Evolutionary conservation across 306 rosid genomes (phyloP).

Genomic region (Luffa aegyptiaca): DNA sequence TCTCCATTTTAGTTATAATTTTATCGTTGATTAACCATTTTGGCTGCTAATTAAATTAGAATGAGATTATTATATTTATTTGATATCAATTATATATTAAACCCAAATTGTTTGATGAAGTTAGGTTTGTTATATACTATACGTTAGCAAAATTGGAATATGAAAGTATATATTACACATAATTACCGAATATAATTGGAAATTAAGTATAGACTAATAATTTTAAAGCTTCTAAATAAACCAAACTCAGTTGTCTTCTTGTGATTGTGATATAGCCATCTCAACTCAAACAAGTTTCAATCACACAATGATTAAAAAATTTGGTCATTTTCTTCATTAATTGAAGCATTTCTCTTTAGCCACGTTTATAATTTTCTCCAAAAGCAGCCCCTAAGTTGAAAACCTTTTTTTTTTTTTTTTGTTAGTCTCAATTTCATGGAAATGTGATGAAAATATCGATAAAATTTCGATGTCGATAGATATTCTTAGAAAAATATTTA

Average conservation of each 20-base stretch:
- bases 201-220: background rate
- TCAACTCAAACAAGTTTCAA: background rate
- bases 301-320: background rate
- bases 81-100: background rate
- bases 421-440: no score
- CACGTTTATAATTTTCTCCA: background rate
- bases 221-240: background rate
- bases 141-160: background rate
- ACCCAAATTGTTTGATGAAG: background rate
- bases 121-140: background rate
- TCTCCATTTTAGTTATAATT: background rate
- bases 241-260: background rate
- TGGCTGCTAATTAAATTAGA: background rate
- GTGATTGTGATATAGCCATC: background rate
- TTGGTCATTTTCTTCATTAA: background rate
- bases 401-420: background rate
- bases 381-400: background rate
- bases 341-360: background rate
- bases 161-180: background rate
- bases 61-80: background rate
- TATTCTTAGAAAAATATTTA: no score
- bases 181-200: background rate
- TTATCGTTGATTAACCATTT: background rate
- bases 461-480: no score
- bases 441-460: no score